Evolutionary conservation across 169 alveolate species (phyloP), one percentile per base, ranked within the genome.

Genomic region (Perkinsus chesapeaki): DNA sequence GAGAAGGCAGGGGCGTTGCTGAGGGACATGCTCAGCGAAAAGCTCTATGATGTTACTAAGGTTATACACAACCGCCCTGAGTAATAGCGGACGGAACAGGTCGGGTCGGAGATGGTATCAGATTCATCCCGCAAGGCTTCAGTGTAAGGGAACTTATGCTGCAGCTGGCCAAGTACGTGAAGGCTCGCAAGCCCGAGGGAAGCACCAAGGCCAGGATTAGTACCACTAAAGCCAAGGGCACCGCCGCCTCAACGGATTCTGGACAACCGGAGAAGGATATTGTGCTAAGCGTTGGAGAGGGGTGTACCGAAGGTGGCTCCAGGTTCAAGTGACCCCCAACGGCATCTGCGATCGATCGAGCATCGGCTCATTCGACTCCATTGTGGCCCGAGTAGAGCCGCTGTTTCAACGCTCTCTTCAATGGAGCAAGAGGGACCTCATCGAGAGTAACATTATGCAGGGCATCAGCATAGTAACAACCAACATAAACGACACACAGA

Each of bases 321-420:
- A 60, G 82, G 82, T 60, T 60, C 82, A 60, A 60, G 82, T 60
- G 82, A 60, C 82, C 3, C 82, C 82, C 82, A 60, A 60, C 82
- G 82, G 82, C 31, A 34, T 60, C 7, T 60, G 82, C 27, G 82
- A 60, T 16, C 82, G 82, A 12, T 60, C 82, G 82, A 60, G 82
- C 31, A 60, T 60, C 12, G 82, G 82, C 82, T 60, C 82, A 1
- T 60, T 60, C 82, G 31, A 7, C 7, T 60, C 82, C 3, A 60
- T 60, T 0, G 82, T 60, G 1, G 82, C 82, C 31, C 3, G 82
- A 23, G 82, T 60, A 1, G 82, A 60, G 23, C 82, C 82, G 7
- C 82, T 60, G 3, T 60, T 60, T 16, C 82, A 60, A 60, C 82
- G 82, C 82, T 60, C 82, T 16, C 23, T 60, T 1, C 82, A 60